Percentiles rank a stretch among this genome's conserved stretches.
Conservation (phyloP, 345 rosid genomes). For the Camelina sativa region DNA sequence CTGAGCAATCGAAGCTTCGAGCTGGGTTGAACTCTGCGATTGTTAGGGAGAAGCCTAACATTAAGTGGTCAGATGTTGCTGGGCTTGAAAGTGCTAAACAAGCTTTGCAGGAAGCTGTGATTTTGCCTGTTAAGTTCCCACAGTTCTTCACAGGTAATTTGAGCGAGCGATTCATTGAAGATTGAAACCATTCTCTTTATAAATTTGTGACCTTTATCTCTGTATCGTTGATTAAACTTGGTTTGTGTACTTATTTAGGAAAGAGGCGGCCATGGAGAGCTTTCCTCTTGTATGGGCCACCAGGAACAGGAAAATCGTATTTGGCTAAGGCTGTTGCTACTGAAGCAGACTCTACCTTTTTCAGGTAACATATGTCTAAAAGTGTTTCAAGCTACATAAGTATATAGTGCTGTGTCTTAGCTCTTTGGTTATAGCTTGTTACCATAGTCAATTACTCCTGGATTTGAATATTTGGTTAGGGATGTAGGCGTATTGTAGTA, state of each 20-base stretch:
- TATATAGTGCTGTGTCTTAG: slow-evolving; percentile 12
- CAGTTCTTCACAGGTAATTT: slow-evolving; percentile 84
- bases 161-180: neutral
- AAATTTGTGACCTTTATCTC: neutral
- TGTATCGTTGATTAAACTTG: neutral
- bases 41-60: slow-evolving; percentile 84
- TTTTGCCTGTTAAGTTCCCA: slow-evolving; percentile 93
- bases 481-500: neutral
- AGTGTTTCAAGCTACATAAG: neutral
- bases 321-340: slow-evolving; percentile 97
- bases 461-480: slow-evolving; percentile 3
- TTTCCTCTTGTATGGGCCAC: slow-evolving; percentile 89
- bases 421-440: neutral
- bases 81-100: slow-evolving; percentile 95
- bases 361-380: slow-evolving; percentile 57
- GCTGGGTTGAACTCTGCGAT: slow-evolving; percentile 86
- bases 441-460: neutral
- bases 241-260: slow-evolving; percentile 46
- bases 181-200: neutral
- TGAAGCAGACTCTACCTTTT: slow-evolving; percentile 93
- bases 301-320: slow-evolving; percentile 96
- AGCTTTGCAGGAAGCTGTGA: slow-evolving; percentile 91
- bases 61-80: slow-evolving; percentile 93
- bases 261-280: slow-evolving; percentile 97
- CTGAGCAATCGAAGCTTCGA: slow-evolving; percentile 79